Conservation (phyloP, 2,329 filamentous ascomycete species). For the Periconia digitata region DNA sequence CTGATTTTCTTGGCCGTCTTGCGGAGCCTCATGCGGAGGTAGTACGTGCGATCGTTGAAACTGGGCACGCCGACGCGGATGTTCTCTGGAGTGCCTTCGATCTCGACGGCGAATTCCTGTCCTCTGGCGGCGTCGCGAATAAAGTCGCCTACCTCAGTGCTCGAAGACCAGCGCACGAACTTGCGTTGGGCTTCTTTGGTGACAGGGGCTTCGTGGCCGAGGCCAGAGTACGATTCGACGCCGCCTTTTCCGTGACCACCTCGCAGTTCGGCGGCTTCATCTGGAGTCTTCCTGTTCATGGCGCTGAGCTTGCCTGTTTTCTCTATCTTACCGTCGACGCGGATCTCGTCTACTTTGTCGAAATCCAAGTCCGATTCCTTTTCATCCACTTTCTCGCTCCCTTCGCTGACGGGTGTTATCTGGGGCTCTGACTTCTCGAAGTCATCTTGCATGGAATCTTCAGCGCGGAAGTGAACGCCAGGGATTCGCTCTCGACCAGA, state of each 20-base stretch:
- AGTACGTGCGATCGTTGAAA: conserved; percentile 89
- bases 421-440: conserved; percentile 29
- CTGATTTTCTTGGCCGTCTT: conserved; percentile 71
- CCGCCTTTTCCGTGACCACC: conserved; percentile 57
- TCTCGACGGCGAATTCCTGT: conserved; percentile 80
- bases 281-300: conserved; percentile 26
- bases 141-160: conserved; percentile 91
- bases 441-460: conserved; percentile 68
- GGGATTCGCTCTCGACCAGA: conserved; percentile 70
- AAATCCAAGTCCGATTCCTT: conserved; percentile 43
- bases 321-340: conserved; percentile 53
- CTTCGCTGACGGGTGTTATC: conserved; percentile 28
- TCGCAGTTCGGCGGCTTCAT: conserved; percentile 42
- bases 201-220: conserved; percentile 60
- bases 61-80: conserved; percentile 81
- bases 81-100: conserved; percentile 69
- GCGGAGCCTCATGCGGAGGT: conserved; percentile 74
- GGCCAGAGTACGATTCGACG: conserved; percentile 71
- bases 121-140: conserved; percentile 85
- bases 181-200: conserved; percentile 53
- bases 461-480: conserved; percentile 75
- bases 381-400: conserved; percentile 26
- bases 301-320: conserved; percentile 46
- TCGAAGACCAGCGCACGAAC: conserved; percentile 86
- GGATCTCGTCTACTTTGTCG: conserved; percentile 52